phyloP scores from a whole-genome alignment of 1,284 basidiomycete species.

The Sporisorium scitamineum region DNA sequence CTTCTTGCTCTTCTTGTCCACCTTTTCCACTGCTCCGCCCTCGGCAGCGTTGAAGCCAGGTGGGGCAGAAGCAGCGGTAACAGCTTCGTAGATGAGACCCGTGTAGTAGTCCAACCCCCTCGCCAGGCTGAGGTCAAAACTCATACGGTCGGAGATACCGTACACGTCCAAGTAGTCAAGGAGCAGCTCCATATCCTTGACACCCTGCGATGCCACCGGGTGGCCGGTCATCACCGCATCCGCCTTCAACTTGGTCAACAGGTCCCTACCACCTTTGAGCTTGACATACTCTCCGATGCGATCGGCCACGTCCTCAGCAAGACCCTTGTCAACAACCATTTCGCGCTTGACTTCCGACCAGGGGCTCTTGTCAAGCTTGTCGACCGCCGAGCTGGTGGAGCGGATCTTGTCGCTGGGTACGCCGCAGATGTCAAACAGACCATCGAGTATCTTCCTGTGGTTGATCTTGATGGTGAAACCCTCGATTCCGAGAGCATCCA shows the following conservation, averaged over 20 bases:
- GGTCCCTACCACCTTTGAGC: slow-evolving; percentile 80
- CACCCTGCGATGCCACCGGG: slow-evolving; percentile 79
- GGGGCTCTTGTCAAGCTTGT: slow-evolving; percentile 94
- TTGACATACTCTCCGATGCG: slow-evolving; percentile 97
- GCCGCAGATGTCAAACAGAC: slow-evolving; percentile 95
- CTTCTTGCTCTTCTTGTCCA: slow-evolving; percentile 72
- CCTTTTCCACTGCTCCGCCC: slow-evolving; percentile 43
- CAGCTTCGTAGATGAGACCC: slow-evolving; percentile 97
- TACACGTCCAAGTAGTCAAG: slow-evolving; percentile 88
- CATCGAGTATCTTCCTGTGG: slow-evolving; percentile 96
- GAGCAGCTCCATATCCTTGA: slow-evolving; percentile 89
- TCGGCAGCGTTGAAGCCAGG: slow-evolving; percentile 75
- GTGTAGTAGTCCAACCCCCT: slow-evolving; percentile 99
- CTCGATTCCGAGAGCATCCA: slow-evolving; percentile 82
- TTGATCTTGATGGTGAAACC: slow-evolving; percentile 95
- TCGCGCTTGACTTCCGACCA: slow-evolving; percentile 95
- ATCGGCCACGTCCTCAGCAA: slow-evolving; percentile 86
- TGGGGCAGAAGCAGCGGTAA: slow-evolving; percentile 91
- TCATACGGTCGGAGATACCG: slow-evolving; percentile 79
- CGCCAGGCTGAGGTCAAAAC: slow-evolving; percentile 95
- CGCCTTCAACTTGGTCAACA: slow-evolving; percentile 80
- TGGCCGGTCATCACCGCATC: slow-evolving; percentile 80
- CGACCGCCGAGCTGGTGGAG: slow-evolving; percentile 94
- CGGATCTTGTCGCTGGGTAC: slow-evolving; percentile 92
- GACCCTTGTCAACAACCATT: slow-evolving; percentile 95